A percentile compares a stretch with the other conserved stretches of the same genome.
Conservation (phyloP, 2,329 filamentous ascomycete genomes). For the Hypoxylon rubiginosum region DNA sequence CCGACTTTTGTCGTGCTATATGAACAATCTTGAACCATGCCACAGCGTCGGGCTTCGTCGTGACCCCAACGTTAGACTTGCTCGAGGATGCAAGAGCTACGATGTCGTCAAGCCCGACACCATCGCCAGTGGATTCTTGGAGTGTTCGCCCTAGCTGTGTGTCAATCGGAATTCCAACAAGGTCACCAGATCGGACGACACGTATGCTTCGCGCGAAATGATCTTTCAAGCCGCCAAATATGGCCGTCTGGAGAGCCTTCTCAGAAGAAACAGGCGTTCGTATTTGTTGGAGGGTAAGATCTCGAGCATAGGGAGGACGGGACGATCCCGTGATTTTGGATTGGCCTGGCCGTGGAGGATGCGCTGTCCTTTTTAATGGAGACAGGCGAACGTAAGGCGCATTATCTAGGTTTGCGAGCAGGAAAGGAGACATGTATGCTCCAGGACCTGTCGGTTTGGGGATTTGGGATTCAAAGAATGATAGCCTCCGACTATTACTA, state of each 20-base stretch:
- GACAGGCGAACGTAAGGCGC: conserved; percentile 84
- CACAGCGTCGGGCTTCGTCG: conserved; percentile 68
- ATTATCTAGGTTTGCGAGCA: conserved; percentile 86
- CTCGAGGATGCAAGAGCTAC: conserved; percentile 65
- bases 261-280: conserved; percentile 91
- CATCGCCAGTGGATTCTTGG: conserved; percentile 75
- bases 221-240: conserved; percentile 87
- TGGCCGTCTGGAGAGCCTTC: conserved; percentile 83
- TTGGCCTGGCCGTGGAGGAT: conserved; percentile 65
- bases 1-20: conserved; percentile 70
- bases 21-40: conserved; percentile 95
- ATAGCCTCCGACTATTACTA: conserved; percentile 64
- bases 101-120: conserved; percentile 79
- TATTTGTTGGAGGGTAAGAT: conserved; percentile 90
- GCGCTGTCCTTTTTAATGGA: conserved; percentile 69
- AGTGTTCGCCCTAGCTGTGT: conserved; percentile 85
- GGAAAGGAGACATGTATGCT: conserved; percentile 85
- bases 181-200: conserved; percentile 86
- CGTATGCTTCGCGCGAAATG: conserved; percentile 88
- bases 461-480: conserved; percentile 78
- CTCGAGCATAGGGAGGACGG: conserved; percentile 72
- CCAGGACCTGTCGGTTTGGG: conserved; percentile 69
- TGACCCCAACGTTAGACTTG: conserved; percentile 51
- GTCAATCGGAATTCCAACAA: conserved; percentile 91
- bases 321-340: conserved; percentile 68